Percentiles rank a stretch among this genome's conserved stretches.
These are phyloP conservation scores for Zangia roseola DNA, from an alignment of 768 basidiomycete species.

Conservation along the genomic window DNA sequence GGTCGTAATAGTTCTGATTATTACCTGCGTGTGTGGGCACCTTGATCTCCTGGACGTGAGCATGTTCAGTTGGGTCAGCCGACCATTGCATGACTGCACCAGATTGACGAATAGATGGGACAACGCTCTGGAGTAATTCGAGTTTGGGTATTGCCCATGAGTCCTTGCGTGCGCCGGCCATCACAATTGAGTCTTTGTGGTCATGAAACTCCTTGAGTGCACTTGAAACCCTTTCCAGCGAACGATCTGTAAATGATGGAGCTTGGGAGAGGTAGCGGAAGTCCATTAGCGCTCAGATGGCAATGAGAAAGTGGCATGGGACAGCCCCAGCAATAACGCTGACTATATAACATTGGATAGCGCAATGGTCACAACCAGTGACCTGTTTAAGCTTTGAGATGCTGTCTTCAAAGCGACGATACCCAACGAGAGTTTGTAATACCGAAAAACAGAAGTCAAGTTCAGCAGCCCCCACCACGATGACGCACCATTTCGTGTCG, in stretches of 20 bases:
- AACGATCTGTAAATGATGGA: conserved; percentile 28
- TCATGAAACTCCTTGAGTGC: conserved; percentile 37
- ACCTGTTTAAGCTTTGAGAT: conserved; percentile 31
- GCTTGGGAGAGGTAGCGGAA: too few relatives aligned
- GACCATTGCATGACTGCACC: not conserved
- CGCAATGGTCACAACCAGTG: conserved; percentile 1
- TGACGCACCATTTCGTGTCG: too few relatives aligned
- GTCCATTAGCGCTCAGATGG: conserved; percentile 27
- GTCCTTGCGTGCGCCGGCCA: conserved; percentile 22
- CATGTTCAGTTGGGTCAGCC: too few relatives aligned
- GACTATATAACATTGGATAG: conserved; percentile 15
- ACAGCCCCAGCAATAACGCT: conserved; percentile 17
- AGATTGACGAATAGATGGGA: not conserved
- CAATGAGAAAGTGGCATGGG: not conserved
- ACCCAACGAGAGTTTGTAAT: conserved; percentile 36
- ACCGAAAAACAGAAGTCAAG: conserved; percentile 37
- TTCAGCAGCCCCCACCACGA: too few relatives aligned
- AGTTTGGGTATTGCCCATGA: not conserved
- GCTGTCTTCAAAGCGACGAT: conserved; percentile 38
- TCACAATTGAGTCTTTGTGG: too few relatives aligned
- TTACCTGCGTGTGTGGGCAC: not conserved
- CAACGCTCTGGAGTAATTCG: too few relatives aligned
- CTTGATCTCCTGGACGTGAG: not conserved
- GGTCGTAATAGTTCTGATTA: too few relatives aligned
- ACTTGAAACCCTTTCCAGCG: conserved; percentile 26